Percentiles rank a stretch among this genome's conserved stretches.
Conservation (phyloP, 176 grass and related monocot genomes). For the Saccharum officinarum region DNA sequence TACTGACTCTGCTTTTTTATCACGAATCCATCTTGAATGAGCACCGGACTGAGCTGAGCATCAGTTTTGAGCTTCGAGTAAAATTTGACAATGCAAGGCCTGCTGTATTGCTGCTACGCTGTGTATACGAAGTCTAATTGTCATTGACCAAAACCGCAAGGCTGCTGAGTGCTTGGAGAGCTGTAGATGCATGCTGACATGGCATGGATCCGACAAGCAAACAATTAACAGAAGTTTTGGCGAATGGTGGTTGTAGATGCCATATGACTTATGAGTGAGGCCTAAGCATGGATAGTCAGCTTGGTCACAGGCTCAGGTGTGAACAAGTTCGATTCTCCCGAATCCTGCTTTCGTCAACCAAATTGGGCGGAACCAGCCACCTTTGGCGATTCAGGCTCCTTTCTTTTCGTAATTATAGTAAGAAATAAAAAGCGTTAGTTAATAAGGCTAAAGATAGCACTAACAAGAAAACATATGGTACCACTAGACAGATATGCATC, state of each 20-base stretch:
- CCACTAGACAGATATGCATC: no score
- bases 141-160: no score
- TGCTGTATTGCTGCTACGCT: background rate
- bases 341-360: conserved; percentile 22
- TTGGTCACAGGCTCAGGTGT: conserved; percentile 1
- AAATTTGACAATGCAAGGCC: no score
- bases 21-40: no score
- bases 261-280: background rate
- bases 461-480: background rate
- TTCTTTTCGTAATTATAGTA: background rate
- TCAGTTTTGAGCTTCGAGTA: no score
- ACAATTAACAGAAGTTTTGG: background rate
- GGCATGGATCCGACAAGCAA: background rate
- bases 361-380: background rate
- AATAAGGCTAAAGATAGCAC: background rate
- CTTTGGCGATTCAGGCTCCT: background rate
- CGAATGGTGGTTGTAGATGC: background rate
- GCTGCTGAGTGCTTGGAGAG: background rate
- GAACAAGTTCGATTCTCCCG: background rate
- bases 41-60: no score
- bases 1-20: no score
- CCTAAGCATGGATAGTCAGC: background rate
- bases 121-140: background rate
- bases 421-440: background rate
- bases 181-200: background rate